Evolutionary conservation across 495 filamentous ascomycete genomes (phyloP).

Genomic region (Talaromyces adpressus): DNA sequence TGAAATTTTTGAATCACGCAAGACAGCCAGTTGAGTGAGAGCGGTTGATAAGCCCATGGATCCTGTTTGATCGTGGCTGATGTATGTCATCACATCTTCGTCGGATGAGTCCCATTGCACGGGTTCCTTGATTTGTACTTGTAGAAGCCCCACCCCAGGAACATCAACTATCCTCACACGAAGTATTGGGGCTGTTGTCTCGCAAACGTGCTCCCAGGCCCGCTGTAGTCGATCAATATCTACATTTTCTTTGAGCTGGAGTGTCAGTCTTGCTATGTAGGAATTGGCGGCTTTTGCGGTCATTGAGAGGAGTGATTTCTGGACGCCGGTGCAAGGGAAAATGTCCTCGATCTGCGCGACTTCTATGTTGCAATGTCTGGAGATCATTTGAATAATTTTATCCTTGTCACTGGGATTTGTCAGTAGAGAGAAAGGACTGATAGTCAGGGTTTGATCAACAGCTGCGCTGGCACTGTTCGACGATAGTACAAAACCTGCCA

Average conservation of each 20-base stretch:
- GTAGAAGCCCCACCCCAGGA: not conserved
- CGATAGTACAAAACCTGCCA: slow-evolving; percentile 13
- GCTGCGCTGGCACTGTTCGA: not conserved
- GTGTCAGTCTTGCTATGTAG: slow-evolving; percentile 23
- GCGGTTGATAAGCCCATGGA: not conserved
- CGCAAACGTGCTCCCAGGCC: slow-evolving; percentile 28
- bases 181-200: slow-evolving; percentile 20
- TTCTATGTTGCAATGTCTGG: not conserved
- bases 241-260: slow-evolving; percentile 17
- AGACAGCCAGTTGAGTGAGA: not conserved
- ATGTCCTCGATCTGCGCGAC: not conserved
- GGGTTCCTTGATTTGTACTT: not conserved
- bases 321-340: slow-evolving; percentile 45
- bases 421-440: not conserved
- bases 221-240: slow-evolving; percentile 21
- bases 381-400: not conserved
- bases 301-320: slow-evolving; percentile 45
- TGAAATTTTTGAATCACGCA: not conserved
- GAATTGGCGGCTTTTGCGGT: slow-evolving; percentile 8
- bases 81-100: not conserved
- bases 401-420: not conserved
- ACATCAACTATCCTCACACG: slow-evolving; percentile 30
- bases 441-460: not conserved
- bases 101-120: not conserved
- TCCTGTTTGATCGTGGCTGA: not conserved